phyloP scores from a whole-genome alignment of 1,284 basidiomycete genomes.

The Cutaneotrichosporon cutaneum region DNA sequence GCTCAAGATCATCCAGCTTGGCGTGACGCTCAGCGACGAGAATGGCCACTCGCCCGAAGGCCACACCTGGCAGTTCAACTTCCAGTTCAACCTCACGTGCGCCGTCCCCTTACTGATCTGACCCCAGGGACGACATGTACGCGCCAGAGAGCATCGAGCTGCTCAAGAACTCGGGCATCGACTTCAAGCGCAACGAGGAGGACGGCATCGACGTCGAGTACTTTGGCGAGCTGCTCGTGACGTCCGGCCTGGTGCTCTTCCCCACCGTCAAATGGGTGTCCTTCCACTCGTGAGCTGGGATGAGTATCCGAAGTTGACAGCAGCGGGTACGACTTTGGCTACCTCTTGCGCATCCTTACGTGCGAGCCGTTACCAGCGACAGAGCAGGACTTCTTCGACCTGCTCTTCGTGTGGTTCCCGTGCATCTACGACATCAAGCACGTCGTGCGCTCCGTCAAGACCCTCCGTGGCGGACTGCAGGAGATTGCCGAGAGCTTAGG shows the following conservation, averaged over 20 bases:
- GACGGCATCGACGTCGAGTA: conserved; percentile 89
- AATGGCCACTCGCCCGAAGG: conserved; percentile 86
- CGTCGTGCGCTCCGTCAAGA: conserved; percentile 85
- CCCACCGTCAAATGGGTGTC: conserved; percentile 95
- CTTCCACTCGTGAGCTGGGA: conserved; percentile 76
- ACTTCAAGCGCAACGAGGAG: conserved; percentile 90
- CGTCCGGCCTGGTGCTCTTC: conserved; percentile 85
- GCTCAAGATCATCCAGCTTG: conserved; percentile 95
- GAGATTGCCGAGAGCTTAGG: conserved; percentile 94
- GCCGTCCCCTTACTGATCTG: conserved; percentile 34
- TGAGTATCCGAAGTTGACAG: conserved; percentile 12
- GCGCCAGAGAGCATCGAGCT: conserved; percentile 95
- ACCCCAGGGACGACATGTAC: conserved; percentile 88
- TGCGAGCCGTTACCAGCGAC: conserved; percentile 80
- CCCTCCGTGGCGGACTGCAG: conserved; percentile 88
- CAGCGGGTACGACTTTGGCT: conserved; percentile 94
- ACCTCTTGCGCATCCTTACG: conserved; percentile 93
- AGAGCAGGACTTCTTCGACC: conserved; percentile 88
- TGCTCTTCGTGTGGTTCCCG: conserved; percentile 91
- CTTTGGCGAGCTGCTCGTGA: conserved; percentile 96
- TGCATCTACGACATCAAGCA: conserved; percentile 97
- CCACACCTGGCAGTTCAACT: conserved; percentile 99
- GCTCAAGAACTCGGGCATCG: conserved; percentile 90
- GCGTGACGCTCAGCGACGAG: conserved; percentile 90
- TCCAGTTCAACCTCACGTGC: conserved; percentile 85